phyloP scores from a whole-genome alignment of 2,329 filamentous ascomycete species.

The Paecilomyces niveus region DNA sequence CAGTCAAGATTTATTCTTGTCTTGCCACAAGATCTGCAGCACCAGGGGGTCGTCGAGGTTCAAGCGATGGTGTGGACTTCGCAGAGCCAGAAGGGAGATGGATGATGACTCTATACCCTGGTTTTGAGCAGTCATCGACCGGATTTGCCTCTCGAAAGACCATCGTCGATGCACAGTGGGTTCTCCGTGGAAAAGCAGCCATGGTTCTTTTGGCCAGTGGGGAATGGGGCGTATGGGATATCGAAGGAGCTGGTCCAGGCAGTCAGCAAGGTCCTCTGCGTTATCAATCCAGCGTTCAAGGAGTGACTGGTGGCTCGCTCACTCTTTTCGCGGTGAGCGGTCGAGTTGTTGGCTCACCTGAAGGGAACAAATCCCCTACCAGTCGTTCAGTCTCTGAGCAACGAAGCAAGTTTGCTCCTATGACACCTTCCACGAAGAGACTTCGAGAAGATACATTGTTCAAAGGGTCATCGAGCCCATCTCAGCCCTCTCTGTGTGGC shows the following conservation, averaged over 20 bases:
- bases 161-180: constrained; percentile 41
- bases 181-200: constrained; percentile 36
- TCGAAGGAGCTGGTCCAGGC: constrained; percentile 38
- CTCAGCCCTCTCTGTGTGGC: constrained; percentile 29
- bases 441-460: constrained; percentile 39
- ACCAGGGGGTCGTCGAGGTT: constrained; percentile 19
- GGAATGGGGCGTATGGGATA: constrained; percentile 45
- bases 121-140: constrained; percentile 27
- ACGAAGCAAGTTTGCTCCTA: constrained; percentile 34
- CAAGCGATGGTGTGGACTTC: constrained; percentile 24
- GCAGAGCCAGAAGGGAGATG: constrained; percentile 33
- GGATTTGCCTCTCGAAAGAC: constrained; percentile 31
- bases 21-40: constrained; percentile 31
- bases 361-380: constrained; percentile 15
- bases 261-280: constrained; percentile 31
- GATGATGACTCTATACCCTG: constrained; percentile 37
- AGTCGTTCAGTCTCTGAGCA: constrained; percentile 20
- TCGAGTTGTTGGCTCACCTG: constrained; percentile 24
- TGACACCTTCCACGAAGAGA: constrained; percentile 43
- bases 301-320: constrained; percentile 33
- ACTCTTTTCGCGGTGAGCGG: constrained; percentile 37
- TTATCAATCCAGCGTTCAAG: constrained; percentile 30
- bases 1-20: constrained; percentile 52
- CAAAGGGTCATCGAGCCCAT: constrained; percentile 25
- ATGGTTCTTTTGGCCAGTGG: constrained; percentile 40